phyloP scores from a whole-genome alignment of 371 early-diverging fungal species.

The Saksenaea oblongispora region DNA sequence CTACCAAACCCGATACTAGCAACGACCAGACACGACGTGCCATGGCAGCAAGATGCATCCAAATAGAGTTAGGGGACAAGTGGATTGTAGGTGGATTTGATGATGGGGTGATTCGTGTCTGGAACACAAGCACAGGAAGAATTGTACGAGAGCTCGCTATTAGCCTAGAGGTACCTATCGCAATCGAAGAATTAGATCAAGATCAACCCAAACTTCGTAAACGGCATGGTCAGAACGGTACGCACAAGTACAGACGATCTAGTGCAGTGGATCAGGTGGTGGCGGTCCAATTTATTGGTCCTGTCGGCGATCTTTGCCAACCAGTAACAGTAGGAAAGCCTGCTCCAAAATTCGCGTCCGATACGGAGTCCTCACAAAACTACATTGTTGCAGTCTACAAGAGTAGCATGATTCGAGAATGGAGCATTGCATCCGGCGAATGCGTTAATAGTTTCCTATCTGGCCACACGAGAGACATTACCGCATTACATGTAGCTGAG shows the following conservation, averaged over 20 bases:
- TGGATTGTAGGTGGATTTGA: conserved; percentile 34
- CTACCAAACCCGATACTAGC: neutral
- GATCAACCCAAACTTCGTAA: conserved; percentile 1
- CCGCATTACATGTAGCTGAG: conserved; percentile 24
- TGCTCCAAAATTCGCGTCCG: neutral
- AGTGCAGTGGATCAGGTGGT: conserved; percentile 16
- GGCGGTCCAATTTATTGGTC: conserved; percentile 18
- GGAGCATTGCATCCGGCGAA: conserved; percentile 32
- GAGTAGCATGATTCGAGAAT: conserved; percentile 28
- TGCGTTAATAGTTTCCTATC: conserved; percentile 26
- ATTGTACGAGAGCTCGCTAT: conserved; percentile 22
- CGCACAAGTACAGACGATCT: neutral
- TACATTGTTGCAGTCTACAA: conserved; percentile 28
- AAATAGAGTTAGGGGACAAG: conserved; percentile 27
- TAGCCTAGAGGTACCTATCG: conserved; percentile 3
- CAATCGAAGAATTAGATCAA: conserved; percentile 6
- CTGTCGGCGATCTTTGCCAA: conserved; percentile 14
- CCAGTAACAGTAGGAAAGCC: conserved; percentile 22
- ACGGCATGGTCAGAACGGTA: neutral
- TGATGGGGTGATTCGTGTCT: conserved; percentile 31
- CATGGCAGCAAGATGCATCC: conserved; percentile 22
- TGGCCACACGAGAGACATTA: conserved; percentile 22
- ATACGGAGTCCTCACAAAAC: conserved; percentile 12
- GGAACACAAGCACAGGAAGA: conserved; percentile 22
- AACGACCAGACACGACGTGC: neutral